Evolutionary conservation across 495 filamentous ascomycete species (phyloP), one percentile per base, ranked within the genome.

Genomic region (Neurospora sp.): DNA sequence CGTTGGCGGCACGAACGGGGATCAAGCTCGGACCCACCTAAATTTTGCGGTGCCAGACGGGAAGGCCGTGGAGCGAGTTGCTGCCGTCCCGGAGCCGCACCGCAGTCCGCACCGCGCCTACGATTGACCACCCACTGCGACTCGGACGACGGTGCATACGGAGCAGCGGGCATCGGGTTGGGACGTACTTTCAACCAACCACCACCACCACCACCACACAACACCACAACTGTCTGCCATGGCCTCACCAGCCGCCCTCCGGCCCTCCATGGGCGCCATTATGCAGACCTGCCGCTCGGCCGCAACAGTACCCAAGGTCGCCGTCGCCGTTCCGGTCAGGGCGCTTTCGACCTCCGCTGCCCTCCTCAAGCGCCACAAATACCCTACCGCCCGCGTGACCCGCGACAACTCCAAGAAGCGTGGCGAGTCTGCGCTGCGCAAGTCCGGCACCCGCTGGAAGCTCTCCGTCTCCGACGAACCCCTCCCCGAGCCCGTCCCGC

Each of bases 391-490:
- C 22, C 83, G 82, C 71, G 77, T 79, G 75, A 86, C 82, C 74
- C 81, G 86, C 72, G 91, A 94, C 79, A 84, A 85, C 77, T 93
- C 88, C 79, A 86, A 85, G 71, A 78, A 88, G 53, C 93, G 96
- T 69, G 96, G 94, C 6, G 88, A 98, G 48, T 95, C 92, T 31
- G 90, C 91, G 37, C 82, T 96, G 71, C 90, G 92, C 71, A 86
- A 90, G 27, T 94, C 91, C 35, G 93, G 93, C n/a, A 89, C 89
- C 2, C 88, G 89, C 73, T 87, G 90, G 76, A 88, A 87, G 42
- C 84, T 94, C 71, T 89, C 88, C 40, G 88, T 93, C 38, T 89
- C 88, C 68, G 91, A 91, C 80, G 87, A 90, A 73, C 85, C 88
- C 59, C 83, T 97, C 72, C 96, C 96, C 14, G 82, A 88, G 77